These are phyloP conservation scores for Moricandia moricandioides DNA, from an alignment of 345 rosid genomes.

Conservation along the genomic window DNA sequence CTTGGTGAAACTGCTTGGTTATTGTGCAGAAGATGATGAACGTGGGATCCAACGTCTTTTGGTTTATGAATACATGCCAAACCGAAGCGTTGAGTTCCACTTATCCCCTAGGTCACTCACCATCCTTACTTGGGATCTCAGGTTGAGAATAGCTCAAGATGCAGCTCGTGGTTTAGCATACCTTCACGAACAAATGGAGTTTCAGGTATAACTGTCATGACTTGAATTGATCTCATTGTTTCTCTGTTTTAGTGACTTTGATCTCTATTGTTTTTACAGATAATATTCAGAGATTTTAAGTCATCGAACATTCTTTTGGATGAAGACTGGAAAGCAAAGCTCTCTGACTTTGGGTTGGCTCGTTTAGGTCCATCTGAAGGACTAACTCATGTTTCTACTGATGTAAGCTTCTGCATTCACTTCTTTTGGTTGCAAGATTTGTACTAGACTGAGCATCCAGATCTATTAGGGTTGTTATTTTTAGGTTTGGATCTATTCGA, in stretches of 20 bases:
- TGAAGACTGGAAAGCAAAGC: slow-evolving; percentile 89
- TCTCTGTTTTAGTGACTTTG: not conserved
- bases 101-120: slow-evolving; percentile 47
- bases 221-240: slow-evolving; percentile 14
- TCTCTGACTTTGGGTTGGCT: slow-evolving; percentile 94
- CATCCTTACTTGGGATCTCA: slow-evolving; percentile 77
- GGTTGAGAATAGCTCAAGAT: slow-evolving; percentile 84
- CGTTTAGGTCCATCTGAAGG: slow-evolving; percentile 91
- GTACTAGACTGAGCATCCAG: not conserved
- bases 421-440: not conserved
- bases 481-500: not conserved
- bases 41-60: slow-evolving; percentile 88
- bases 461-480: not conserved
- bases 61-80: slow-evolving; percentile 81
- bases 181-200: slow-evolving; percentile 86
- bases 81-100: slow-evolving; percentile 69
- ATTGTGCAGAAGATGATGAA: slow-evolving; percentile 93
- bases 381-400: slow-evolving; percentile 87
- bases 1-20: slow-evolving; percentile 82
- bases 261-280: slow-evolving; percentile 37
- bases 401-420: slow-evolving; percentile 43
- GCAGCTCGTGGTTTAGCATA: slow-evolving; percentile 84
- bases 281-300: slow-evolving; percentile 85
- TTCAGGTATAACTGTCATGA: slow-evolving; percentile 52
- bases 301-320: slow-evolving; percentile 87